Percentiles rank a stretch among this genome's conserved stretches.
These are phyloP conservation scores for Neocatenulostroma microsporum DNA, from an alignment of 2,329 filamentous ascomycete genomes.

Conservation along the genomic window DNA sequence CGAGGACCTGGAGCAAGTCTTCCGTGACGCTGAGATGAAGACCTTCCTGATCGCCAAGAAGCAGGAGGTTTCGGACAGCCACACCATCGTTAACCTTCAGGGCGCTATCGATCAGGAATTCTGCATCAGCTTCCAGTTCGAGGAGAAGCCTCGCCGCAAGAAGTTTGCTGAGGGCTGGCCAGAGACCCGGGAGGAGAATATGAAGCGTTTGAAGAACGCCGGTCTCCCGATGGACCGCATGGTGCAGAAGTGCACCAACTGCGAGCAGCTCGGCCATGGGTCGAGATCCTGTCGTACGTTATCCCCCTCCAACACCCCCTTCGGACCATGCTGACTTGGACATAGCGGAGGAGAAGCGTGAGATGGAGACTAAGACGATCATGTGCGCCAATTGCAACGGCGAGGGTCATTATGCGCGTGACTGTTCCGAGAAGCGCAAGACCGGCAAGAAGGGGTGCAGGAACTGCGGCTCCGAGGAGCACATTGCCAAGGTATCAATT, in stretches of 20 bases:
- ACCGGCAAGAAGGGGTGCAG: constrained; percentile 10
- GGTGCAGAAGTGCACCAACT: constrained; percentile 46
- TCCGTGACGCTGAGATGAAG: constrained; percentile 48
- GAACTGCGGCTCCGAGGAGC: constrained; percentile 37
- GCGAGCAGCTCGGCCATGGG: constrained; percentile 44
- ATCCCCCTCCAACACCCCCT: no score
- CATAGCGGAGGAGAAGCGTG: constrained; percentile 38
- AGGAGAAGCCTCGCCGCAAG: constrained; percentile 39
- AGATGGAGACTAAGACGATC: constrained; percentile 36
- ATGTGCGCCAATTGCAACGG: constrained; percentile 46
- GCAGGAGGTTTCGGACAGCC: constrained; percentile 45
- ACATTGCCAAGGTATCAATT: constrained; percentile 36
- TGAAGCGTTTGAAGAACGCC: constrained; percentile 44
- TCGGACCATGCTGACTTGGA: no score
- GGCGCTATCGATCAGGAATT: constrained; percentile 51
- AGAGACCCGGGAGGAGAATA: constrained; percentile 41
- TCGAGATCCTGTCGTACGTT: constrained; percentile 41
- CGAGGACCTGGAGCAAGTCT: constrained; percentile 51
- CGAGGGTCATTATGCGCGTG: constrained; percentile 49
- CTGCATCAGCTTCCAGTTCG: constrained; percentile 43
- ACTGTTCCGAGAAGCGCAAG: constrained; percentile 52
- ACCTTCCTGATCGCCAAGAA: constrained; percentile 59
- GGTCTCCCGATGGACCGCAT: constrained; percentile 45
- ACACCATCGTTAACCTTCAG: constrained; percentile 66
- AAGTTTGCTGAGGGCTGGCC: constrained; percentile 45